phyloP scores from a whole-genome alignment of 2,329 filamentous ascomycete genomes.

The Aspergillus bombycis region DNA sequence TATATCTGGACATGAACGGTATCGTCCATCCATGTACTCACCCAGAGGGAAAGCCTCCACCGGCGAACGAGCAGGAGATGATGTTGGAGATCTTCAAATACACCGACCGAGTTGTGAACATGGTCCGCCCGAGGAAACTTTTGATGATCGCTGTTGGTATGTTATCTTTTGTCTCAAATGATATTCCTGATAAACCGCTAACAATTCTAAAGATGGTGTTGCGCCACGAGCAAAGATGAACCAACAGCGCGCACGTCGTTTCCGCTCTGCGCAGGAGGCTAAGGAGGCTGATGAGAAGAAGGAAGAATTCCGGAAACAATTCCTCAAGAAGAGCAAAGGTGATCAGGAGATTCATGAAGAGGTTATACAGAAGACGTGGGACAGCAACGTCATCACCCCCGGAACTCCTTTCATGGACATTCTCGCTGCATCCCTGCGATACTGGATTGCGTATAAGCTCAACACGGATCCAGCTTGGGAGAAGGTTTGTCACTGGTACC shows the following conservation, averaged over 20 bases:
- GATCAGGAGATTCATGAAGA: conserved; percentile 65
- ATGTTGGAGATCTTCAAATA: conserved; percentile 98
- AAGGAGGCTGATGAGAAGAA: conserved; percentile 93
- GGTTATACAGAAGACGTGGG: conserved; percentile 84
- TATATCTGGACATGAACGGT: conserved; percentile 99
- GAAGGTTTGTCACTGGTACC: conserved; percentile 53
- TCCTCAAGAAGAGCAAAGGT: conserved; percentile 72
- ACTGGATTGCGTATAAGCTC: conserved; percentile 97
- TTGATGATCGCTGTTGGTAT: conserved; percentile 94
- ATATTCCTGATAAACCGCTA: conserved; percentile 1
- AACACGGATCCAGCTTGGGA: conserved; percentile 97
- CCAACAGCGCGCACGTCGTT: conserved; percentile 93
- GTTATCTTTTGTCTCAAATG: conserved; percentile 12
- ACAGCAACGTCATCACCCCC: conserved; percentile 85
- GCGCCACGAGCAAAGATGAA: conserved; percentile 99
- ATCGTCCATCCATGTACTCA: conserved; percentile 99
- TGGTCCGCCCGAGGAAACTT: conserved; percentile 94
- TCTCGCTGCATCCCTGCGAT: conserved; percentile 83
- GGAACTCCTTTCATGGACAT: conserved; percentile 99
- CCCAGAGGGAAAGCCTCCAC: conserved; percentile 88
- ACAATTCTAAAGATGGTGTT: conserved; percentile 73
- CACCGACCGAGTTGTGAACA: conserved; percentile 97
- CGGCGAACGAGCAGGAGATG: conserved; percentile 97
- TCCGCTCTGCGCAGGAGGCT: conserved; percentile 91
- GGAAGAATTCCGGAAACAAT: conserved; percentile 79